Evolutionary conservation across 1,284 basidiomycete species (phyloP), one percentile per base, ranked within the genome.

Genomic region (Vanrija sp.): DNA sequence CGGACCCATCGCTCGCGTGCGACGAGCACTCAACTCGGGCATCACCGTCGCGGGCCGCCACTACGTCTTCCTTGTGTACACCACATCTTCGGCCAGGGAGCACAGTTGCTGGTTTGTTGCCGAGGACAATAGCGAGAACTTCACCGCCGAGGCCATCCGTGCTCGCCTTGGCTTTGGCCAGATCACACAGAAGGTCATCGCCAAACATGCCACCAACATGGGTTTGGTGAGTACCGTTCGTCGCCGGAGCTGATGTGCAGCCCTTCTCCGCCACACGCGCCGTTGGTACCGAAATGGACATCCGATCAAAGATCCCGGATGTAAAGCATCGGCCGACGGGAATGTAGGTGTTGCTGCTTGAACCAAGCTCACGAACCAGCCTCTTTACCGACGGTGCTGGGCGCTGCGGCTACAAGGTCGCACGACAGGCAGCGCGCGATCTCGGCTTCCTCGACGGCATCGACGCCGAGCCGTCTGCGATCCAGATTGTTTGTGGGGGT

Each of bases 341-440:
- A 34, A 46, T 42, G 46, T 48, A 19, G 10, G 44, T 18, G 8
- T 5, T 6, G 21, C 1, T 1, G 19, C 19, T 15, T 6, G 4
- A 7, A 4, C 3, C 15, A 3, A 15, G 21, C 43, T 52, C 23
- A 52, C 23, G 5, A n/a, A 6, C 18, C 26, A 55, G 55, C 12
- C 46, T 38, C 34, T 65, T 63, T 45, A 69, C 68, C 5, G 63
- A 69, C 19, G 68, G 68, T 5, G 61, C 57, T 6, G 68, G 68
- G 15, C 51, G 59, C 0, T 66, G 65, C 43, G 62, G 61, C 1
- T 26, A 40, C 18, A 47, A 53, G 2, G 53, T 68, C 39, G 57
- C 64, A 0, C 52, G 42, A 8, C 49, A 57, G 5, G 63, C 67
- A 1, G 65, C 65, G 0, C 44, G 54, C 12, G 58, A 52, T 6